phyloP scores from a whole-genome alignment of 192 early-diverging fungal species.

The Phycomyces blakesleeanus region DNA sequence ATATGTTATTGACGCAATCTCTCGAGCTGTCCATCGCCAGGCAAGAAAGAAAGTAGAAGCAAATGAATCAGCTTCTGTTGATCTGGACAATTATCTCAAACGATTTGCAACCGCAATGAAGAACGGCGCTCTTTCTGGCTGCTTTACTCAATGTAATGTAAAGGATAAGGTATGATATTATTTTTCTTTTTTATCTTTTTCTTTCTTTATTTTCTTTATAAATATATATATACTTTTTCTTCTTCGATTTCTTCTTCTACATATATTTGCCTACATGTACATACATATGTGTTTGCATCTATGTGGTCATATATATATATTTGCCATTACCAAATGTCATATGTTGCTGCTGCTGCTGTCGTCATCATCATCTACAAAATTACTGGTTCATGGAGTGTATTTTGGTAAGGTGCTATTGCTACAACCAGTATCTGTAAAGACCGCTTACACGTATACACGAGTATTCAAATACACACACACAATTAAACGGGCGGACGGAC shows the following conservation, averaged over 20 bases:
- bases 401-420: not conserved
- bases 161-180: conserved; percentile 38
- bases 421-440: too few relatives aligned
- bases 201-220: conserved; percentile 1
- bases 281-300: not conserved
- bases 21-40: conserved; percentile 39
- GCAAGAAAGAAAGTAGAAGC: conserved; percentile 33
- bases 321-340: too few relatives aligned
- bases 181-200: conserved; percentile 1
- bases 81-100: conserved; percentile 22
- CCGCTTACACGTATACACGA: too few relatives aligned
- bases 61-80: conserved; percentile 5
- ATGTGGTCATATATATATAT: too few relatives aligned
- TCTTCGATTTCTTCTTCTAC: too few relatives aligned
- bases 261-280: too few relatives aligned
- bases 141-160: conserved; percentile 14
- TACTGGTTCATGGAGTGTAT: not conserved
- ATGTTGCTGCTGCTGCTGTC: not conserved
- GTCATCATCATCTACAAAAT: too few relatives aligned
- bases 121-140: conserved; percentile 12
- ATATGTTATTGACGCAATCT: conserved; percentile 61
- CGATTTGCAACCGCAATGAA: conserved; percentile 32
- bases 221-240: too few relatives aligned
- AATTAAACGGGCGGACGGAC: too few relatives aligned
- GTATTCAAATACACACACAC: too few relatives aligned